Base-by-base conservation (phyloP, 2,329 filamentous ascomycete genomes). In the Hymenoscyphus fructigenus region DNA sequence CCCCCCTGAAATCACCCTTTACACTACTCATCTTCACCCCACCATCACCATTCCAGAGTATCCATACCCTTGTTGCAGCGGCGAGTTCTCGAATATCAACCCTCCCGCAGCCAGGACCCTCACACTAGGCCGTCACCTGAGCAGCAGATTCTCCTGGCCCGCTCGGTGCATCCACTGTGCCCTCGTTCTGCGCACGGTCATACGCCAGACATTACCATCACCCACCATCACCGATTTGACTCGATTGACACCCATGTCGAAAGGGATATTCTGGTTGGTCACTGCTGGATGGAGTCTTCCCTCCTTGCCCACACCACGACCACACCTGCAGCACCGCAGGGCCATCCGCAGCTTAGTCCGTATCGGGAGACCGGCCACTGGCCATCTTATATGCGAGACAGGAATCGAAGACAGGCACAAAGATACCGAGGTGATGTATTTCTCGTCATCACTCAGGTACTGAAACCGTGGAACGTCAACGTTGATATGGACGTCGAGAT, bases 101-200 rank as follows among this genome's bases (percentile, higher is more conserved):
- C 29, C 59, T 28, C 47, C 32, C 26, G 36, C 23, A 50, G 20
- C 38, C 26, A 29, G 20, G n/a, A 50, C 41, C 28, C 38, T 60
- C 50, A 65, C 28, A 58, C 61, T 47, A 66, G 61, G 47, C 60
- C 59, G 68, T 71, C 69, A 71, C 68, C 66, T 71, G 69, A 68
- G 64, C 68, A 68, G 61, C 66, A 71, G 61, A 70, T 63, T 63
- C 64, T 64, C 47, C 32, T 57, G 32, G 28, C 38, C 59, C 41
- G 44, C n/a, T 50, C n/a, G 44, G 23, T 60, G 44, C 59, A 36
- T 23, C 36, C 32, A 59, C 28, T 47, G 23, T 29, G 34, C 29
- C 58, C 20, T 23, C 36, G 10, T 14, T n/a, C 26, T 32, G 34
- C 50, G 64, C 29, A 65, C 62, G 63, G 68, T 56, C 66, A 66